Conservation (phyloP, 768 basidiomycete genomes). For the Termitomyces sp. region DNA sequence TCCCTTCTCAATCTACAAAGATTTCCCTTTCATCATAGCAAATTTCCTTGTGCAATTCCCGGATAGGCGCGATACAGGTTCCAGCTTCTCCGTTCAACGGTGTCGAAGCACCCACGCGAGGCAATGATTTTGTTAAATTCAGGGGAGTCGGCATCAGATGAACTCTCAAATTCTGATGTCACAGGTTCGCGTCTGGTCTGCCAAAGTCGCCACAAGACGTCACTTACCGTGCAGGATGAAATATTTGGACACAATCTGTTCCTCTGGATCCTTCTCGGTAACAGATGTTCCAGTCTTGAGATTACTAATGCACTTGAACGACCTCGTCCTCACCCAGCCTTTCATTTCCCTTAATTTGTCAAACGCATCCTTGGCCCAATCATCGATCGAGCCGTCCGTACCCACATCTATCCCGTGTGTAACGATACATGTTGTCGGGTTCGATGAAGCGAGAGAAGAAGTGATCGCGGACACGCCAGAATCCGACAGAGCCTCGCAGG, state of each 20-base stretch:
- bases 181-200: neutral
- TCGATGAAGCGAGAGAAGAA: slow-evolving; percentile 22
- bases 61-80: slow-evolving; percentile 43
- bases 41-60: slow-evolving; percentile 36
- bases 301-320: slow-evolving; percentile 34
- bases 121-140: slow-evolving; percentile 11
- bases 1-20: neutral
- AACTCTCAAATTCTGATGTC: slow-evolving; percentile 14
- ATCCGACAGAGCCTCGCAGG: slow-evolving; percentile 27
- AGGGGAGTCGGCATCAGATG: slow-evolving; percentile 9
- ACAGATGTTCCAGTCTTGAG: slow-evolving; percentile 27
- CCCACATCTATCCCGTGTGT: slow-evolving; percentile 24
- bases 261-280: slow-evolving; percentile 19
- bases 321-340: slow-evolving; percentile 35
- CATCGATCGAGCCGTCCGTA: slow-evolving; percentile 10
- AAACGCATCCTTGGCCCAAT: slow-evolving; percentile 19
- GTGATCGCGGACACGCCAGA: slow-evolving; percentile 27
- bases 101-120: slow-evolving; percentile 11
- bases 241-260: slow-evolving; percentile 28
- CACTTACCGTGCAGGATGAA: slow-evolving; percentile 35
- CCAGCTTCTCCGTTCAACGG: slow-evolving; percentile 31
- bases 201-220: neutral
- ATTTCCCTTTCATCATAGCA: slow-evolving; percentile 1
- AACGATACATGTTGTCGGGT: slow-evolving; percentile 24
- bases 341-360: slow-evolving; percentile 15